A percentile compares a stretch with the other conserved stretches of the same genome.
phyloP scores from a whole-genome alignment of 345 rosid species.

The Eucalyptus pauciflora region DNA sequence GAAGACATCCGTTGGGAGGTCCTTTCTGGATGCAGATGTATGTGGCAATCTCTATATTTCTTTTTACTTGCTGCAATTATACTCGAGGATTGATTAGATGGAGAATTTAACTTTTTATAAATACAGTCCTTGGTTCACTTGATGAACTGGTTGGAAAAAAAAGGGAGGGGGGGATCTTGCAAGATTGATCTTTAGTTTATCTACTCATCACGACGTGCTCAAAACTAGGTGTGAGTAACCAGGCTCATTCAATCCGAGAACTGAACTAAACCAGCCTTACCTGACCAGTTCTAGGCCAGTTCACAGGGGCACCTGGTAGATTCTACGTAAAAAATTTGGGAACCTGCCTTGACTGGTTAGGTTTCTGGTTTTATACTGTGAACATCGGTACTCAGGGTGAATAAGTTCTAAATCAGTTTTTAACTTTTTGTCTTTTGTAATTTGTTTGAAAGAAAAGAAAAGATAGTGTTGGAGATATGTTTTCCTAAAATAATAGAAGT shows the following conservation, averaged over 20 bases:
- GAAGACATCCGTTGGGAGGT: constrained; percentile 31
- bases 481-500: neutral
- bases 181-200: neutral
- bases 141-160: neutral
- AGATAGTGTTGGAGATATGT: neutral
- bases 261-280: neutral
- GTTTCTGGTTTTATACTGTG: neutral
- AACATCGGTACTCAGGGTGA: neutral
- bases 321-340: neutral
- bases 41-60: neutral
- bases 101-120: neutral
- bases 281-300: neutral
- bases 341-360: neutral
- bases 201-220: neutral
- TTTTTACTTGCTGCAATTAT: neutral
- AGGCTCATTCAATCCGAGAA: neutral
- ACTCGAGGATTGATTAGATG: neutral
- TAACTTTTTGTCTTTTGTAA: neutral
- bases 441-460: neutral
- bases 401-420: neutral
- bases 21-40: constrained; percentile 9
- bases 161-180: neutral
- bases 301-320: neutral
- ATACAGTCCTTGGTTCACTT: neutral
- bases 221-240: neutral